Conservation (phyloP, 257 asterid genomes). For the Henckelia pumila region DNA sequence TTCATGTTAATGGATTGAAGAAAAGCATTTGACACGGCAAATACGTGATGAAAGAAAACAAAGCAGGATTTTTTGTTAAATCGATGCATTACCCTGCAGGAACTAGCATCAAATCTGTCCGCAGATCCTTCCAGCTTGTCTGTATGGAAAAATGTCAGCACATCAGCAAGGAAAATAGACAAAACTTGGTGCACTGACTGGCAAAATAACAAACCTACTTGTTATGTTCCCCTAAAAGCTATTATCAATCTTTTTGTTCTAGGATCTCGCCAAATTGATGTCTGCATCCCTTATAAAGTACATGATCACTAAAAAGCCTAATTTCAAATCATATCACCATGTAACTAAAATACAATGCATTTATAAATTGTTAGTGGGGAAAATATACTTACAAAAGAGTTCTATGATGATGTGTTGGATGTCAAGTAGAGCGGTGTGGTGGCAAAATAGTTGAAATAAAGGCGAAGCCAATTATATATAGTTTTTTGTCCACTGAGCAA, state of each 20-base stretch:
- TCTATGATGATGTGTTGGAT: no score
- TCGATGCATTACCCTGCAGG: no score
- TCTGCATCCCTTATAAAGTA: slow-evolving; percentile 46
- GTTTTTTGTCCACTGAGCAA: no score
- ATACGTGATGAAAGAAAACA: neutral
- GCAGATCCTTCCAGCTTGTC: slow-evolving; percentile 93
- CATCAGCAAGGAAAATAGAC: no score
- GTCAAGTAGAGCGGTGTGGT: no score
- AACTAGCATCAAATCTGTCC: slow-evolving; percentile 84
- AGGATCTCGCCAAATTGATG: slow-evolving; percentile 88
- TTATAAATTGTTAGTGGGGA: no score
- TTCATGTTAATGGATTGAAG: neutral
- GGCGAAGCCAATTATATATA: no score
- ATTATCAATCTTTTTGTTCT: slow-evolving; percentile 78
- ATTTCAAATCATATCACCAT: slow-evolving; percentile 16
- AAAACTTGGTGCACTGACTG: slow-evolving; percentile 11
- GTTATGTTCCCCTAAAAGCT: slow-evolving; percentile 95
- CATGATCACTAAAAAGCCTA: slow-evolving; percentile 24
- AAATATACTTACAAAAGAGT: no score
- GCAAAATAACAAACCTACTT: slow-evolving; percentile 32
- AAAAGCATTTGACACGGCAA: slow-evolving; percentile 3
- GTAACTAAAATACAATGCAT: slow-evolving; percentile 5
- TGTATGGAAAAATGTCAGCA: slow-evolving; percentile 40
- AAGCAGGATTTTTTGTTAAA: no score
- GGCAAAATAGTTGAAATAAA: no score